These are phyloP conservation scores for Papilionanthe hybrid DNA, from an alignment of 116 monocot species.

Conservation along the genomic window DNA sequence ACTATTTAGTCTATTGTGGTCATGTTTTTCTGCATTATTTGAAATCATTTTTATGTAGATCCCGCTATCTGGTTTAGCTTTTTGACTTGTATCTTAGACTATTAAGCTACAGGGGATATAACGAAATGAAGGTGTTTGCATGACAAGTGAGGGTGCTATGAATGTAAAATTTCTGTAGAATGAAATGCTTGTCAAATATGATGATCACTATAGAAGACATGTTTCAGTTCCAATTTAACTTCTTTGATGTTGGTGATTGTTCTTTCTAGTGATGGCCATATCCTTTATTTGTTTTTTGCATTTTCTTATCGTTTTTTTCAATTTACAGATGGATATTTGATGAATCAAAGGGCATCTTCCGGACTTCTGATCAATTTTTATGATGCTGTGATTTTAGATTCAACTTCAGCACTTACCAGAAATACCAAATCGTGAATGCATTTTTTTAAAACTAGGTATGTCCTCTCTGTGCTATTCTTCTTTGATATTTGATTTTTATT, in stretches of 20 bases:
- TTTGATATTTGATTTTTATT: background rate
- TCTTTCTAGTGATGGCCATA: background rate
- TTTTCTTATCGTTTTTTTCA: background rate
- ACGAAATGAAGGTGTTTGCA: too few species aligned
- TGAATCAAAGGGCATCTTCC: constrained; percentile 9
- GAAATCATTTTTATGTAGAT: too few species aligned
- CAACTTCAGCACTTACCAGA: background rate
- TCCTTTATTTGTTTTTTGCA: background rate
- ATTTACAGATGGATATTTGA: constrained; percentile 15
- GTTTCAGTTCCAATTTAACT: background rate
- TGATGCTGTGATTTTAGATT: background rate
- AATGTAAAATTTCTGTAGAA: too few species aligned
- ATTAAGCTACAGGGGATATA: too few species aligned
- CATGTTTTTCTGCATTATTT: too few species aligned
- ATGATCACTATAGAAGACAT: background rate
- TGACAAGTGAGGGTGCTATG: too few species aligned
- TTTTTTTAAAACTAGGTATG: constrained; percentile 1
- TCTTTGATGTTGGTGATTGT: background rate
- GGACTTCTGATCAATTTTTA: background rate
- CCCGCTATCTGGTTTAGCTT: too few species aligned
- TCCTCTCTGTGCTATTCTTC: background rate
- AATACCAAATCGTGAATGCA: background rate
- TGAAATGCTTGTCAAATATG: background rate
- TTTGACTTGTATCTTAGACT: too few species aligned
- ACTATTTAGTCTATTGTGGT: too few species aligned